Percentiles rank a stretch among this genome's conserved stretches.
phyloP scores from a whole-genome alignment of 306 rosid species.

The Cucumis hystrix region DNA sequence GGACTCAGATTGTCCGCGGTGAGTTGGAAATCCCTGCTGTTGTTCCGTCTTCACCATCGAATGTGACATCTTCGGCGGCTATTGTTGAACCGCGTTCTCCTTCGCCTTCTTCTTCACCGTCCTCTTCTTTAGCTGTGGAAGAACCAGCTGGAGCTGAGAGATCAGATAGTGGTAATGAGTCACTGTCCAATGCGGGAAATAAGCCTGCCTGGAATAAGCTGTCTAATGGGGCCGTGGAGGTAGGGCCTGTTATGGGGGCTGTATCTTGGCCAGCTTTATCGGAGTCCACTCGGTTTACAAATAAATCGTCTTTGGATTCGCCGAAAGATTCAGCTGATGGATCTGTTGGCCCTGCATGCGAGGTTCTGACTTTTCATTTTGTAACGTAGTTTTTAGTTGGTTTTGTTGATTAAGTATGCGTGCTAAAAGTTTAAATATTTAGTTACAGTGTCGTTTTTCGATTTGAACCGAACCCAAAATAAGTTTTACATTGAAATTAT shows the following conservation, averaged over 20 bases:
- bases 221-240: slow-evolving; percentile 37
- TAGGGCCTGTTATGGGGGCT: slow-evolving; percentile 52
- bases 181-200: slow-evolving; percentile 27
- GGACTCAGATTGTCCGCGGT: slow-evolving; percentile 48
- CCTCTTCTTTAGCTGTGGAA: slow-evolving; percentile 16
- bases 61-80: background rate
- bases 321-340: slow-evolving; percentile 41
- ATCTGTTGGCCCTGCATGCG: slow-evolving; percentile 25
- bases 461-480: background rate
- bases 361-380: slow-evolving; percentile 39
- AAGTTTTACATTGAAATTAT: background rate
- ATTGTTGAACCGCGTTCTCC: slow-evolving; percentile 18
- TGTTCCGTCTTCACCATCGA: slow-evolving; percentile 18
- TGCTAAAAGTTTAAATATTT: background rate
- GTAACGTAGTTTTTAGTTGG: background rate
- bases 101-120: slow-evolving; percentile 8
- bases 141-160: slow-evolving; percentile 24
- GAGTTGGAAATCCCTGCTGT: slow-evolving; percentile 41
- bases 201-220: slow-evolving; percentile 71
- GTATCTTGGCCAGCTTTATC: slow-evolving; percentile 62
- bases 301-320: slow-evolving; percentile 37
- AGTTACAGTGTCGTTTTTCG: background rate
- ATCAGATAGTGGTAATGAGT: slow-evolving; percentile 20
- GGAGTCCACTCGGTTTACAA: slow-evolving; percentile 34
- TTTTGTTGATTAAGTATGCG: background rate